Evolutionary conservation across 2,329 filamentous ascomycete genomes (phyloP), one percentile per base, ranked within the genome.

Genomic region (Exophiala phaeomuriformis): DNA sequence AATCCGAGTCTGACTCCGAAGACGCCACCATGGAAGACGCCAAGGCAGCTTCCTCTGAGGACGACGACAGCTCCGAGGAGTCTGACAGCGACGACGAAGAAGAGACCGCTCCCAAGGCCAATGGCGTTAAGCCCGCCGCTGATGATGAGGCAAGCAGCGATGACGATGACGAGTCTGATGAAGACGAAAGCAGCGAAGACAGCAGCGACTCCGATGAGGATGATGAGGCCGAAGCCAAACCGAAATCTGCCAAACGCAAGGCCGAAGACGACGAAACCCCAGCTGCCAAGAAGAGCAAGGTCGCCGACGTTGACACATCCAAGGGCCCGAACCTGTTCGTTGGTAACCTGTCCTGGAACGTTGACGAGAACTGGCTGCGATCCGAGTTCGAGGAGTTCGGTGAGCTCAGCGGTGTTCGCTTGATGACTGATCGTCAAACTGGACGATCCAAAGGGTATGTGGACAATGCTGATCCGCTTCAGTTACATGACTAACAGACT

Each of bases 311-410:
- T 42, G 70, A 68, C 50, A 67, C 64, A 60, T 70, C 77, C 54
- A 71, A 75, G 65, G 75, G 76, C 32, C 60, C 67, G 62, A 95
- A 90, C 65, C 83, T 96, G 50, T 96, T 95, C 71, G 83, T 90
- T 61, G 90, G 90, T 64, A 91, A 89, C 77, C 78, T 96, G 60
- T 89, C 87, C 72, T 96, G 90, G 90, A 88, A 84, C 68, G 77
- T 95, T 49, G 88, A 94, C 64, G 90, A 95, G 71, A 83, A 90
- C 61, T 82, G 81, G 74, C 83, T 96, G 60, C 78, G 80, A 62
- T 80, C 85, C 64, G 86, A 91, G 69, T 95, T 96, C 75, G 81
- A 90, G 75, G 74, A 80, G 59, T 91, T 85, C 65, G 85, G 84
- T 60, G 85, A 85, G 66, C 77, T 94, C 52, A 74, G 76, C 61